Conservation (phyloP, 768 basidiomycete species). For the Dioszegia aurantiaca region DNA sequence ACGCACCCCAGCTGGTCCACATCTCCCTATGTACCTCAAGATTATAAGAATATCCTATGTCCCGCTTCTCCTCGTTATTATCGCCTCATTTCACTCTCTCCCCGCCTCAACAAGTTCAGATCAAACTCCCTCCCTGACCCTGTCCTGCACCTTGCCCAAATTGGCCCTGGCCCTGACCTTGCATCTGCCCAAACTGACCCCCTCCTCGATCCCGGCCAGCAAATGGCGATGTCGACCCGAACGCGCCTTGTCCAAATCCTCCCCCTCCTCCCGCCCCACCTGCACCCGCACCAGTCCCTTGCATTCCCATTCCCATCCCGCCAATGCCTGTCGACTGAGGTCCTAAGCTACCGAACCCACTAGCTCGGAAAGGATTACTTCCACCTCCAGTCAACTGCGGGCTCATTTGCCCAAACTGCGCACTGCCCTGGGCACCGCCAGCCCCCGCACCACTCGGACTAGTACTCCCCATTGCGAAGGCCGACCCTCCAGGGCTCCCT, state of each 20-base stretch:
- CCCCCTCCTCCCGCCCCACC: slow-evolving; percentile 2
- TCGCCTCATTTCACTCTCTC: not conserved
- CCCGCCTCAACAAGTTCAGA: not conserved
- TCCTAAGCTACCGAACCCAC: slow-evolving; percentile 18
- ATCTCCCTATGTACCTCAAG: no score
- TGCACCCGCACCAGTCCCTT: slow-evolving; percentile 1
- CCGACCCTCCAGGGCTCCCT: slow-evolving; percentile 5
- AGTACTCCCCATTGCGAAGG: no score
- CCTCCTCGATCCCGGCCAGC: slow-evolving; percentile 24
- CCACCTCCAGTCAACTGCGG: slow-evolving; percentile 20
- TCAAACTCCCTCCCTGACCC: no score
- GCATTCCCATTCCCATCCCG: slow-evolving; percentile 1
- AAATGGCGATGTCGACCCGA: slow-evolving; percentile 30
- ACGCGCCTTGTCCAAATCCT: slow-evolving; percentile 17
- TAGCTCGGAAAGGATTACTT: slow-evolving; percentile 27
- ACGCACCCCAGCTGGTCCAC: no score
- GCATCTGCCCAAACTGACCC: not conserved
- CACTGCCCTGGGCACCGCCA: not conserved
- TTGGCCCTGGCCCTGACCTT: slow-evolving; percentile 6
- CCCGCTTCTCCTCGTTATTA: not conserved
- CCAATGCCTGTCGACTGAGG: slow-evolving; percentile 5
- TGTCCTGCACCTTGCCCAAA: slow-evolving; percentile 19
- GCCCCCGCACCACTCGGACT: not conserved
- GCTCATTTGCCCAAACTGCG: slow-evolving; percentile 12
- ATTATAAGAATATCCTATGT: no score